These are phyloP conservation scores for Citrus inodora DNA, from an alignment of 345 rosid genomes.

Conservation along the genomic window DNA sequence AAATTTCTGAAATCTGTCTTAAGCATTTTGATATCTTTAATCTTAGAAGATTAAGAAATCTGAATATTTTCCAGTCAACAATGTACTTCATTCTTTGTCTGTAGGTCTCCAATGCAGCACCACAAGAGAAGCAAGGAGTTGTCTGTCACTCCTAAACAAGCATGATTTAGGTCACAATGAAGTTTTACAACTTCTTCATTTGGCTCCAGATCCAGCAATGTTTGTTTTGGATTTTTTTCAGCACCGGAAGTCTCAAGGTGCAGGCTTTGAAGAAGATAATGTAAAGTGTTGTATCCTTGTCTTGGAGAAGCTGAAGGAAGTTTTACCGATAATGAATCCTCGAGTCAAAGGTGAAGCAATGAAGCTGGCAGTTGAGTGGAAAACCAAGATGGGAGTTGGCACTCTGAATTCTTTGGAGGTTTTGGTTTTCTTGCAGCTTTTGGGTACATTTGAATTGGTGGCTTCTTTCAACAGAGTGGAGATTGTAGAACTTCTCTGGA, in stretches of 20 bases:
- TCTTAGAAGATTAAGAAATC: background rate
- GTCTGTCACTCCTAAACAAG: conserved; percentile 1
- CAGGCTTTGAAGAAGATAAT: conserved; percentile 18
- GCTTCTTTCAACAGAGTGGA: conserved; percentile 28
- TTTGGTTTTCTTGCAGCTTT: conserved; percentile 36
- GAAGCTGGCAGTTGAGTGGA: conserved; percentile 34
- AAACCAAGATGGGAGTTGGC: conserved; percentile 20
- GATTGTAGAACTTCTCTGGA: conserved; percentile 24
- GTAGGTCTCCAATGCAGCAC: background rate
- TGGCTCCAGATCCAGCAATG: conserved; percentile 32
- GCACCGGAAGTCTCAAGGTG: background rate
- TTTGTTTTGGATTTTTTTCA: conserved; percentile 33
- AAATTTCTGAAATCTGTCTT: background rate
- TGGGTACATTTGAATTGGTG: conserved; percentile 35
- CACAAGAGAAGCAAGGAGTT: conserved; percentile 3
- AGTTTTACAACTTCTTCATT: conserved; percentile 19
- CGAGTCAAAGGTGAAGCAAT: conserved; percentile 23
- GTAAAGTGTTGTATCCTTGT: conserved; percentile 15
- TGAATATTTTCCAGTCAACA: background rate
- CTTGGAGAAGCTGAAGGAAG: conserved; percentile 29
- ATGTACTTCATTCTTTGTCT: background rate
- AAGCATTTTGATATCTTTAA: background rate
- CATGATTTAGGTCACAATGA: conserved; percentile 15
- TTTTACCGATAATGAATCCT: conserved; percentile 22
- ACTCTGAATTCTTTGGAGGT: conserved; percentile 25